These are phyloP conservation scores for Lodderomyces parapsilosis DNA, from an alignment of 1,139 yeast genomes.

Conservation along the genomic window DNA sequence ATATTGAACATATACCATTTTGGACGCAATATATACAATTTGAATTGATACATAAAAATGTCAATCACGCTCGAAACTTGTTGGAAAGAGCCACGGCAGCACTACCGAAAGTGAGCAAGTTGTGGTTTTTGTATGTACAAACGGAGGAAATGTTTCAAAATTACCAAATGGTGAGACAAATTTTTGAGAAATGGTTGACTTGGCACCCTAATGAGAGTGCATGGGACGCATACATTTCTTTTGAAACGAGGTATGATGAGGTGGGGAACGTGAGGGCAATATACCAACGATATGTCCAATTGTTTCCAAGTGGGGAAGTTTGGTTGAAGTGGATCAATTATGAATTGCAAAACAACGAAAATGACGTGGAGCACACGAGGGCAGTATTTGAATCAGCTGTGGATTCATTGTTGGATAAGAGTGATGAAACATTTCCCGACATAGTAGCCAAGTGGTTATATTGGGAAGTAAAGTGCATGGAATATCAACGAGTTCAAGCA, in stretches of 20 bases:
- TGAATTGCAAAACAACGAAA: slow-evolving; percentile 22
- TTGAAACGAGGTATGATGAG: slow-evolving; percentile 70
- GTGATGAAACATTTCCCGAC: slow-evolving; percentile 6
- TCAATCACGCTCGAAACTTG: slow-evolving; percentile 86
- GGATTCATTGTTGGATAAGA: slow-evolving; percentile 44
- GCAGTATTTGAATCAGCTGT: slow-evolving; percentile 68
- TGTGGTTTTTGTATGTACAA: slow-evolving; percentile 82
- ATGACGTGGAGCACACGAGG: slow-evolving; percentile 33
- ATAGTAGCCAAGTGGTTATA: slow-evolving; percentile 54
- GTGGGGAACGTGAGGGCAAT: slow-evolving; percentile 56
- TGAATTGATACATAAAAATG: slow-evolving; percentile 69
- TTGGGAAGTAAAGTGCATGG: slow-evolving; percentile 69
- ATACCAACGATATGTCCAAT: slow-evolving; percentile 54
- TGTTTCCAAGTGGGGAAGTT: slow-evolving; percentile 51
- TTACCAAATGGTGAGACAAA: slow-evolving; percentile 56
- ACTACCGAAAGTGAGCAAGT: slow-evolving; percentile 76
- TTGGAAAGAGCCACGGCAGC: slow-evolving; percentile 74
- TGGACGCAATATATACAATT: slow-evolving; percentile 85
- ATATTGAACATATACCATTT: slow-evolving; percentile 69
- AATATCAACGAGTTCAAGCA: slow-evolving; percentile 63
- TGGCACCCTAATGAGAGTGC: slow-evolving; percentile 69
- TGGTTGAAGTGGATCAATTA: slow-evolving; percentile 58
- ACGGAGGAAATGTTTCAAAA: slow-evolving; percentile 80
- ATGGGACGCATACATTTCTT: slow-evolving; percentile 73
- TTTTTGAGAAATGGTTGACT: slow-evolving; percentile 78